A percentile compares a stretch with the other conserved stretches of the same genome.
Conservation (phyloP, 495 filamentous ascomycete species). For the Hyaloscypha finlandica region DNA sequence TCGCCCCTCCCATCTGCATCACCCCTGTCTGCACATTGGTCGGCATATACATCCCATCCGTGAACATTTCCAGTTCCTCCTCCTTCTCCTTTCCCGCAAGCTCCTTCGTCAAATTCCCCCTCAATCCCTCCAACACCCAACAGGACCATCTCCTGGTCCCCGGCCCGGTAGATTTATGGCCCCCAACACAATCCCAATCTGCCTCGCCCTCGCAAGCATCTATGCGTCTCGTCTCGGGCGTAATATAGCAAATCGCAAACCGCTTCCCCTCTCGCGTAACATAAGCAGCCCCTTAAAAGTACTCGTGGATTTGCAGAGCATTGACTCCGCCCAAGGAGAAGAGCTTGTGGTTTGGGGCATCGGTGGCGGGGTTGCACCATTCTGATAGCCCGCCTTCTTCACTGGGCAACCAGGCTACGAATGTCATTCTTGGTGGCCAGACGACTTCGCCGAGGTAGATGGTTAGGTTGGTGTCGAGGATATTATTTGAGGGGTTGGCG, state of each 20-base stretch:
- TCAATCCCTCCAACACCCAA: slow-evolving; percentile 23
- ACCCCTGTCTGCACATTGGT: not conserved
- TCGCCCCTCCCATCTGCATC: not conserved
- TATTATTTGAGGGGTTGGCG: not conserved
- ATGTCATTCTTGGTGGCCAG: slow-evolving; percentile 30
- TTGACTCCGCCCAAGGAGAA: slow-evolving; percentile 26
- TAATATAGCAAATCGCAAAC: slow-evolving; percentile 28
- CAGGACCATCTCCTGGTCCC: slow-evolving; percentile 30
- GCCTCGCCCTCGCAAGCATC: slow-evolving; percentile 18
- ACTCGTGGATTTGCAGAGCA: slow-evolving; percentile 25
- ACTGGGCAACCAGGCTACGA: slow-evolving; percentile 27
- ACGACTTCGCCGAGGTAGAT: slow-evolving; percentile 31
- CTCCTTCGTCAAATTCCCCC: slow-evolving; percentile 1
- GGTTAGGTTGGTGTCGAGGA: slow-evolving; percentile 18
- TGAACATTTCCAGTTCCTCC: not conserved
- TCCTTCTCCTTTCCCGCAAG: not conserved
- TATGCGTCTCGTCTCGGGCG: slow-evolving; percentile 27
- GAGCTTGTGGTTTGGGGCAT: slow-evolving; percentile 9
- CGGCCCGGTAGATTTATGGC: slow-evolving; percentile 24
- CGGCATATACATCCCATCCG: slow-evolving; percentile 18
- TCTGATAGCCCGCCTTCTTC: slow-evolving; percentile 2
- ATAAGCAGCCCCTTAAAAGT: slow-evolving; percentile 25
- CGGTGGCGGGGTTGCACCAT: slow-evolving; percentile 27
- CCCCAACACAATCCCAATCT: slow-evolving; percentile 22
- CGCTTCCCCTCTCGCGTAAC: slow-evolving; percentile 21